phyloP scores from a whole-genome alignment of 805 yeast species.

The Candida easanensis region DNA sequence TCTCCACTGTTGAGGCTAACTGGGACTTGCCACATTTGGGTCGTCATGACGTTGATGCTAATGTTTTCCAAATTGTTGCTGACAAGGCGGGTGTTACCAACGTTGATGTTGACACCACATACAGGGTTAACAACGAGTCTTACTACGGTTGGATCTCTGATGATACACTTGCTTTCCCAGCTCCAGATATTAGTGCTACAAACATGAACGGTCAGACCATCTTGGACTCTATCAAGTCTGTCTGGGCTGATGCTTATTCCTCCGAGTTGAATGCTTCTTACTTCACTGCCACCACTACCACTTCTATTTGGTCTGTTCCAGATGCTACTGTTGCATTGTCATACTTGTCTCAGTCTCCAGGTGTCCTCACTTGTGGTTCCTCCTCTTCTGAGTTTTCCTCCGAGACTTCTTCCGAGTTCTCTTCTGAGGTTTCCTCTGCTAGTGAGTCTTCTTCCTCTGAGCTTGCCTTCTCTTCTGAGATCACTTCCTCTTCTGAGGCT shows the following conservation, averaged over 20 bases:
- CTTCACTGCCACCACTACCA: conserved; percentile 34
- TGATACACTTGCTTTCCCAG: conserved; percentile 29
- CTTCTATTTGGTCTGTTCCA: conserved; percentile 17
- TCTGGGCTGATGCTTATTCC: conserved; percentile 32
- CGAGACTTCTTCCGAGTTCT: conserved; percentile 2
- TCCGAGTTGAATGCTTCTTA: conserved; percentile 27
- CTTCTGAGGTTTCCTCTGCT: conserved; percentile 10
- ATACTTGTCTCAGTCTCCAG: conserved; percentile 13
- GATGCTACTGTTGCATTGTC: conserved; percentile 16
- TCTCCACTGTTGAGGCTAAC: conserved; percentile 49
- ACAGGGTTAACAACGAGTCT: conserved; percentile 32
- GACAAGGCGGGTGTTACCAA: conserved; percentile 31
- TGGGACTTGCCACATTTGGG: conserved; percentile 49
- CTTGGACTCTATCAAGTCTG: conserved; percentile 30
- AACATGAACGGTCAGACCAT: conserved; percentile 34
- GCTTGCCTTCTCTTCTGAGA: not conserved
- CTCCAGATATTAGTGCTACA: conserved; percentile 35
- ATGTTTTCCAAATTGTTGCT: conserved; percentile 44
- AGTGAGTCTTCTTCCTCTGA: conserved; percentile 7
- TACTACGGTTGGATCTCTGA: conserved; percentile 34
- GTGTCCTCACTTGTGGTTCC: conserved; percentile 6
- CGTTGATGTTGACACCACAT: conserved; percentile 32
- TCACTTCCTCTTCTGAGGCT: conserved; percentile 1
- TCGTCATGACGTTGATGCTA: conserved; percentile 48
- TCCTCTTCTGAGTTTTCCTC: conserved; percentile 11